Conservation (phyloP, 169 alveolate genomes). For the Theileria annulata region DNA sequence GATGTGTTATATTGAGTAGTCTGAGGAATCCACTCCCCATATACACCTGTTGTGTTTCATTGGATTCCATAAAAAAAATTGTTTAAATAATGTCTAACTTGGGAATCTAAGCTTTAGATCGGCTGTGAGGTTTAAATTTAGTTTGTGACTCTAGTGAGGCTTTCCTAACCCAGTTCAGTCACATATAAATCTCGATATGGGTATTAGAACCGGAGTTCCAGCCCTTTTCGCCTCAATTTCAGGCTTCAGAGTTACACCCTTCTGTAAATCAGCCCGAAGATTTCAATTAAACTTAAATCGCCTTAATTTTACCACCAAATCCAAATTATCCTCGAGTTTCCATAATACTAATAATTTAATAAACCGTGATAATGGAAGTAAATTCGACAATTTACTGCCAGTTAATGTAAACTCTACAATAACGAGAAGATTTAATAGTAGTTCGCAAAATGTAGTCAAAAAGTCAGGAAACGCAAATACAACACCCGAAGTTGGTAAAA, state of each 20-base stretch:
- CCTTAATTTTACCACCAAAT: not conserved
- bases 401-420: not conserved
- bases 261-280: not conserved
- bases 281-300: not conserved
- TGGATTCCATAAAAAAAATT: not conserved
- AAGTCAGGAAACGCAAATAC: conserved; percentile 22
- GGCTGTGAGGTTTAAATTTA: not conserved
- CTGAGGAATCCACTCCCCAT: not conserved
- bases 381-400: not conserved
- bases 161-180: not conserved
- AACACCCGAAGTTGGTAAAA: conserved; percentile 27
- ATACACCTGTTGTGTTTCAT: not conserved
- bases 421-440: not conserved
- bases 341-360: not conserved
- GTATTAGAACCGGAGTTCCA: not conserved
- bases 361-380: not conserved
- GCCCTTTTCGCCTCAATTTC: conserved; percentile 5
- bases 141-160: not conserved
- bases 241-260: conserved; percentile 11
- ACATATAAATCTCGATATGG: not conserved
- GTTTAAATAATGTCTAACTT: not conserved
- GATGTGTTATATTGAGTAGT: not conserved
- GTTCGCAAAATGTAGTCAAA: not conserved
- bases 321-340: not conserved
- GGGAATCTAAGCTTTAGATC: not conserved